Base-by-base conservation (phyloP, 75 land plant species). In the Pseudotsuga menziesii region DNA sequence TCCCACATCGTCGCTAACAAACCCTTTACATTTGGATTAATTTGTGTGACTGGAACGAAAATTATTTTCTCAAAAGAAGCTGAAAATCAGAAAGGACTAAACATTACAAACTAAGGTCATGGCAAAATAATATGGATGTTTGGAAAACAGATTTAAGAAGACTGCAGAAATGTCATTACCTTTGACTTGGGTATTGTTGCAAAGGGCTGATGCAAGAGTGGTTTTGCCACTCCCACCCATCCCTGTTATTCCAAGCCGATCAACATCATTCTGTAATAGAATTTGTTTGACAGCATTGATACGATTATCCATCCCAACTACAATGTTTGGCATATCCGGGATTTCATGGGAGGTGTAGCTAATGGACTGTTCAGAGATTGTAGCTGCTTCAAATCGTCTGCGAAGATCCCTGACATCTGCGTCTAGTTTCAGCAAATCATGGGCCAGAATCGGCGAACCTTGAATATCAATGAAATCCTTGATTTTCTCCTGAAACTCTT, bases 1-100 rank as follows among this genome's bases (percentile, higher is more conserved):
- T 62, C 72, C 84, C 76, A 89, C 57, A 89, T 80, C 81, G 29
- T 75, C 44, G 4, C 44, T 41, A 41, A 41, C 4, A 41, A 6
- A 6, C 44, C 44, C 3, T 41, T 41, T 41, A 41, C 44, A 58
- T 83, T 76, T 7, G 91, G 86, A 36, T 41, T 41, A 41, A 86
- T 83, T 56, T 85, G 84, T 20, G 88, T 86, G 8, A 89, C 88
- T 0, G 91, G 86, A 36, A 81, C 76, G 59, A 89, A 86, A 64
- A 83, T 73, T 29, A 80, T 77, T 15, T 81, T 62, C 4, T 80
- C 57, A 20, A 86, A 89, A 73, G 81, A 56, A 36, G 70, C 90
- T 89, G 82, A 4, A 60, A 32, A 55, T 41, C 3, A 6, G 6
- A 41, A 41, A 41, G 44, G 44, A 41, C 4, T 41, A 41, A 41